phyloP scores from a whole-genome alignment of 2,329 filamentous ascomycete species.

The Purpureocillium lavendulum region DNA sequence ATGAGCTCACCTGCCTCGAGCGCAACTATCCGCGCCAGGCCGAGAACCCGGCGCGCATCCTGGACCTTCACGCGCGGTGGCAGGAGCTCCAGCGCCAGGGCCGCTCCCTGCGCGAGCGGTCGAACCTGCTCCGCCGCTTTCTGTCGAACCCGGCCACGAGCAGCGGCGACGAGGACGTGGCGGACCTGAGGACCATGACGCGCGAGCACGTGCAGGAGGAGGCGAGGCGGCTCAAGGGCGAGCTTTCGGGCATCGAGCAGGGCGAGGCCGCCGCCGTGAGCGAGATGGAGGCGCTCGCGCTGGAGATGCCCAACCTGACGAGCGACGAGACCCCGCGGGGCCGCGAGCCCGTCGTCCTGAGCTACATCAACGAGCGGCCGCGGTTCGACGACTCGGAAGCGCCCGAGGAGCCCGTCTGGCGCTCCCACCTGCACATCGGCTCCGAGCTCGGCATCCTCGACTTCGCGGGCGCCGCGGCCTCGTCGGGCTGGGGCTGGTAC shows the following conservation, averaged over 20 bases:
- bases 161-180: constrained; percentile 31
- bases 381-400: constrained; percentile 21
- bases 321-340: constrained; percentile 67
- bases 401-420: constrained; percentile 36
- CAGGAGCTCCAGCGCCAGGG: constrained; percentile 52
- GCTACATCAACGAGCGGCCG: constrained; percentile 70
- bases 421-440: constrained; percentile 82
- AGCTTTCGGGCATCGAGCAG: constrained; percentile 51
- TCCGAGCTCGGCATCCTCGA: constrained; percentile 82
- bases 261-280: constrained; percentile 49
- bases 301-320: constrained; percentile 80
- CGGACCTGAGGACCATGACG: constrained; percentile 24
- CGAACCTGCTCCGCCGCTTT: constrained; percentile 52
- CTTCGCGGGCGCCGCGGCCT: constrained; percentile 71
- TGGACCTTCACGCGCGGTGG: constrained; percentile 47
- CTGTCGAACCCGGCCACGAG: constrained; percentile 43
- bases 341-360: constrained; percentile 54
- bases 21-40: constrained; percentile 66
- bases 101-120: constrained; percentile 54
- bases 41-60: constrained; percentile 47
- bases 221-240: constrained; percentile 55
- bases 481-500: constrained; percentile 96
- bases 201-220: constrained; percentile 51
- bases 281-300: constrained; percentile 67
- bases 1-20: constrained; percentile 74